Evolutionary conservation across 2,329 filamentous ascomycete species (phyloP).

Genomic region (Colletotrichum eremochloae): DNA sequence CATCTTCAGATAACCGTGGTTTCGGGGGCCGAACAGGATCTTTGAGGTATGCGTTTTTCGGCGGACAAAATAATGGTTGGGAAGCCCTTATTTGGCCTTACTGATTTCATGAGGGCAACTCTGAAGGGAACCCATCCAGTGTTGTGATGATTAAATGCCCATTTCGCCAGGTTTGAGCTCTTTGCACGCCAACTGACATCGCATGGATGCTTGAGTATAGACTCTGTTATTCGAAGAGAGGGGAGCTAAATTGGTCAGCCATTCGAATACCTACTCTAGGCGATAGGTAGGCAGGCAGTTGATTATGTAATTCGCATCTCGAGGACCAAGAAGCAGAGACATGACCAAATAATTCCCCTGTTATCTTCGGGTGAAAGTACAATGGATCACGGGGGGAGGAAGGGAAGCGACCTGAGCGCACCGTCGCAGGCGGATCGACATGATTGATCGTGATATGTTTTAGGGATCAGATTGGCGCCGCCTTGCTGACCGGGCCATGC

Average conservation of each 20-base stretch:
- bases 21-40: neutral
- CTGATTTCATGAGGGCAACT: neutral
- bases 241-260: neutral
- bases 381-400: neutral
- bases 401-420: slow-evolving; percentile 37
- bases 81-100: neutral
- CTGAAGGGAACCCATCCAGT: slow-evolving; percentile 9
- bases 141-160: neutral
- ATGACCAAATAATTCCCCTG: slow-evolving; percentile 12
- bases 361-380: neutral
- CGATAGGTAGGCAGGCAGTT: neutral
- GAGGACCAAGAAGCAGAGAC: neutral
- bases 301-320: slow-evolving; percentile 11
- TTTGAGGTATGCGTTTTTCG: neutral
- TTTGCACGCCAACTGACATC: neutral
- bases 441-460: slow-evolving; percentile 9
- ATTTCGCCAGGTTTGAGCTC: neutral
- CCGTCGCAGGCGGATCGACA: slow-evolving; percentile 20
- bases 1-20: slow-evolving; percentile 16
- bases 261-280: neutral
- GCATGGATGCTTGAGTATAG: slow-evolving; percentile 5
- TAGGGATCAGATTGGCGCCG: slow-evolving; percentile 17
- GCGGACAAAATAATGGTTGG: slow-evolving; percentile 9
- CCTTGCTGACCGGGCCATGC: slow-evolving; percentile 18
- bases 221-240: neutral